Evolutionary conservation across 495 filamentous ascomycete genomes (phyloP).

Genomic region (Patellaria atrata): DNA sequence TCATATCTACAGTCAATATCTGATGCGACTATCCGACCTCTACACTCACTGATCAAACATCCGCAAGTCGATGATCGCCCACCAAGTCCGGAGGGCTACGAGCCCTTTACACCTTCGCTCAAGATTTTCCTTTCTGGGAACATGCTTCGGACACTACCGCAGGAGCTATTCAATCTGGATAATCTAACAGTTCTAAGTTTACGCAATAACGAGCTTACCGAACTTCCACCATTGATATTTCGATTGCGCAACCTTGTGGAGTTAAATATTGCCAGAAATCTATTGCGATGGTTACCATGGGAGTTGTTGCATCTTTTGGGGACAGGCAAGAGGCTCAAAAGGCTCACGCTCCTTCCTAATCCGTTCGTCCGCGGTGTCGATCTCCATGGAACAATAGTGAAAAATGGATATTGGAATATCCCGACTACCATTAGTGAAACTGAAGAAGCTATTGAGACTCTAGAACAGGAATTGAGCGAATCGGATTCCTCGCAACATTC

Average conservation of each 20-base stretch:
- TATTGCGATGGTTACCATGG: slow-evolving; percentile 52
- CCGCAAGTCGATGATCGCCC: slow-evolving; percentile 29
- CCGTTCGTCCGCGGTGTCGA: slow-evolving; percentile 27
- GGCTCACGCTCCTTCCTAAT: slow-evolving; percentile 36
- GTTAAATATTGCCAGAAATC: slow-evolving; percentile 58
- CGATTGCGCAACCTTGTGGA: slow-evolving; percentile 46
- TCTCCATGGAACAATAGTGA: too few relatives aligned
- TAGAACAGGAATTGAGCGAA: too few relatives aligned
- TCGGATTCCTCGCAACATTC: too few relatives aligned
- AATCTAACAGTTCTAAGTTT: slow-evolving; percentile 55
- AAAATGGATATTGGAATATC: too few relatives aligned
- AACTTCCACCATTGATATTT: slow-evolving; percentile 51
- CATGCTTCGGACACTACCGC: slow-evolving; percentile 35
- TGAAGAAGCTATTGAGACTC: too few relatives aligned
- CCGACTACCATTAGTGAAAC: too few relatives aligned
- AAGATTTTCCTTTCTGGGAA: slow-evolving; percentile 53
- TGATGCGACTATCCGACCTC: slow-evolving; percentile 35
- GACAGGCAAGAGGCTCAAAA: slow-evolving; percentile 29
- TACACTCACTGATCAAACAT: slow-evolving; percentile 43
- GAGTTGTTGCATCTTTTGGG: slow-evolving; percentile 50
- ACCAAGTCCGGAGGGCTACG: slow-evolving; percentile 32
- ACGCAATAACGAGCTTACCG: slow-evolving; percentile 50
- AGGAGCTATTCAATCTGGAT: slow-evolving; percentile 38
- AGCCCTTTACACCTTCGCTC: slow-evolving; percentile 40
- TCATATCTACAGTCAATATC: not conserved